These are phyloP conservation scores for Nigrospora osmanthi DNA, from an alignment of 2,329 filamentous ascomycete genomes.

Conservation along the genomic window DNA sequence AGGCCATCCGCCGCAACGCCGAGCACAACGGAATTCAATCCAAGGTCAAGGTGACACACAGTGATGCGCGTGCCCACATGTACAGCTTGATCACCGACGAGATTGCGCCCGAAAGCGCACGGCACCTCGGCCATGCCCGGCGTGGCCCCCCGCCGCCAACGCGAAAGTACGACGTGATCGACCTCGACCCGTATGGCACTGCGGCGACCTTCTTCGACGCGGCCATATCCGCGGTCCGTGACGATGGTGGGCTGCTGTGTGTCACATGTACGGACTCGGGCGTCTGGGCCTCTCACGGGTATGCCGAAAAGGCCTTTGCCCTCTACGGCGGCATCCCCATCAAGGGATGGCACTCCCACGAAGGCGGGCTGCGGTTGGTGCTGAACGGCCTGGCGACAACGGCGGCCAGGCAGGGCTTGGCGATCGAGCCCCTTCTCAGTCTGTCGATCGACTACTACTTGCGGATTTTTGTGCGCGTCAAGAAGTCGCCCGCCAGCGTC, in stretches of 20 bases:
- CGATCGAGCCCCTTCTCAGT: constrained; percentile 85
- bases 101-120: constrained; percentile 30
- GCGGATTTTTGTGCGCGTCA: constrained; percentile 77
- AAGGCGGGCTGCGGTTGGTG: constrained; percentile 81
- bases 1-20: constrained; percentile 78
- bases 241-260: constrained; percentile 84
- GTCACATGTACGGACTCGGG: constrained; percentile 96
- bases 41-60: constrained; percentile 65
- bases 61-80: constrained; percentile 89
- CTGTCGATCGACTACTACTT: constrained; percentile 95
- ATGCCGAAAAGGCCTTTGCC: constrained; percentile 87
- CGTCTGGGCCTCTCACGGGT: constrained; percentile 90
- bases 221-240: constrained; percentile 73
- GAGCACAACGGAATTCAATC: constrained; percentile 69
- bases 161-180: constrained; percentile 83
- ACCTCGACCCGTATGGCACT: constrained; percentile 92
- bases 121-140: constrained; percentile 27
- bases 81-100: constrained; percentile 60
- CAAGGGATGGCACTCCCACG: constrained; percentile 80
- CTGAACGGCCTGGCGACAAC: constrained; percentile 73
- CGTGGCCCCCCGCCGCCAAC: constrained; percentile 28
- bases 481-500: constrained; percentile 73
- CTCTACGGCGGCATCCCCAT: constrained; percentile 87
- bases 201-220: constrained; percentile 89
- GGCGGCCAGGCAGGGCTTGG: constrained; percentile 76